Percentiles rank a stretch among this genome's conserved stretches.
Evolutionary conservation across 768 basidiomycete species (phyloP).

Genomic region (Trichaptum fuscoviolaceum): DNA sequence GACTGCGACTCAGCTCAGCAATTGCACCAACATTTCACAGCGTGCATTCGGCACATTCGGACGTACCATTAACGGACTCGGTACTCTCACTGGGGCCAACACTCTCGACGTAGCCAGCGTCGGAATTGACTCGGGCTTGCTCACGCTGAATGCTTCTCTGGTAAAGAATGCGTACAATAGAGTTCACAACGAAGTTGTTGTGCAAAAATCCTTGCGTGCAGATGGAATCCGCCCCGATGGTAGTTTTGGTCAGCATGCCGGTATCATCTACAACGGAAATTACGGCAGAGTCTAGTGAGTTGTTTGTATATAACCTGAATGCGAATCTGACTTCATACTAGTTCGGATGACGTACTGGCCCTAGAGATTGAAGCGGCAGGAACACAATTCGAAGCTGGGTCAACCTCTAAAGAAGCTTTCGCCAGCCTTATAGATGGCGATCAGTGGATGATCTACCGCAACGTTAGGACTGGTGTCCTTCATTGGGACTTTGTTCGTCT

Average conservation of each 20-base stretch:
- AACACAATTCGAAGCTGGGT: constrained; percentile 48
- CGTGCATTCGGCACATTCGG: constrained; percentile 48
- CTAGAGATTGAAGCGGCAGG: constrained; percentile 57
- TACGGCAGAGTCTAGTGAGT: constrained; percentile 52
- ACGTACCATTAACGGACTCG: constrained; percentile 36
- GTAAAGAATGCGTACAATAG: constrained; percentile 44
- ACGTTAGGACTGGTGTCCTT: constrained; percentile 46
- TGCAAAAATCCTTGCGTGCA: constrained; percentile 40
- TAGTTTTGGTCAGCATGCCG: constrained; percentile 29
- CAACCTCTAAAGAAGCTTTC: constrained; percentile 38
- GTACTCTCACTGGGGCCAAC: constrained; percentile 59
- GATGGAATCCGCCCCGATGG: constrained; percentile 56
- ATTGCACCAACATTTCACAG: constrained; percentile 45
- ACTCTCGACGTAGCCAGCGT: constrained; percentile 59
- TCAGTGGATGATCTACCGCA: constrained; percentile 67
- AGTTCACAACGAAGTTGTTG: constrained; percentile 47
- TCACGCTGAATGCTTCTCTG: constrained; percentile 35
- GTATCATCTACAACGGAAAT: constrained; percentile 69
- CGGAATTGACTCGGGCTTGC: constrained; percentile 45
- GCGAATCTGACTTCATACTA: constrained; percentile 18
- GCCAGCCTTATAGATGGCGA: constrained; percentile 52
- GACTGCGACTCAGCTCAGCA: constrained; percentile 32
- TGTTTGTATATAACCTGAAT: background rate
- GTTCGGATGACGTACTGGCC: constrained; percentile 56
- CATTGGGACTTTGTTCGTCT: constrained; percentile 70